Conservation (phyloP, 2,329 filamentous ascomycete species). For the Claviceps cyperi region DNA sequence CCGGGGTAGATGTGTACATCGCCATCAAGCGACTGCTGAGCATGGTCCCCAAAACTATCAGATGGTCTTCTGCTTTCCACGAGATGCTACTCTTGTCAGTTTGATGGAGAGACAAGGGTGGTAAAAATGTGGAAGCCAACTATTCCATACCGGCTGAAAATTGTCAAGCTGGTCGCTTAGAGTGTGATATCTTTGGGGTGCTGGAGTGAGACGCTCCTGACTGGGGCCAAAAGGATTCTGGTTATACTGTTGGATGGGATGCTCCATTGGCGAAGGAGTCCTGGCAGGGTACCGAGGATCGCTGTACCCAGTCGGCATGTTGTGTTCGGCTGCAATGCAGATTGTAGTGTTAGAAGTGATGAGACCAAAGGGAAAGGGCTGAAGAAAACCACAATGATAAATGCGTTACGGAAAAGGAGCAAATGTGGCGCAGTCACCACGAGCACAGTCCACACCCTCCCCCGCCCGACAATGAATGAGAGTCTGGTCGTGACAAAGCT, state of each 20-base stretch:
- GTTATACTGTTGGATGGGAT: constrained; percentile 3
- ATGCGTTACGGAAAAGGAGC: not conserved
- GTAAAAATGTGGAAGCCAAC: constrained; percentile 18
- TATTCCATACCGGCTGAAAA: constrained; percentile 56
- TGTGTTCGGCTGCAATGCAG: not conserved
- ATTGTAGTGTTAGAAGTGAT: not conserved
- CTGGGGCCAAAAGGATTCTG: constrained; percentile 13
- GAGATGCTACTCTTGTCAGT: constrained; percentile 28
- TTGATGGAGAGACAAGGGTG: too few relatives aligned
- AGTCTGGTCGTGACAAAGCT: not conserved
- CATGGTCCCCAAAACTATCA: constrained; percentile 10
- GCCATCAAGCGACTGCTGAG: constrained; percentile 30
- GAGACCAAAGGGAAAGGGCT: not conserved
- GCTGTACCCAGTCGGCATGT: not conserved
- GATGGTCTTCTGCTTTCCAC: constrained; percentile 28
- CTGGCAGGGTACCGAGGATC: not conserved
- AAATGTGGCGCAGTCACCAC: not conserved
- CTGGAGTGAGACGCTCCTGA: constrained; percentile 22
- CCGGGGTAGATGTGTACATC: constrained; percentile 37
- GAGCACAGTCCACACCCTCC: not conserved
- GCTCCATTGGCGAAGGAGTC: constrained; percentile 1
- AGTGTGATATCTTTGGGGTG: constrained; percentile 30
- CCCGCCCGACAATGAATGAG: not conserved
- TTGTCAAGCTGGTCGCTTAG: constrained; percentile 65
- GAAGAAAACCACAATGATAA: not conserved